Conservation (phyloP, 2,329 filamentous ascomycete species). For the Pleomassaria siparia region DNA sequence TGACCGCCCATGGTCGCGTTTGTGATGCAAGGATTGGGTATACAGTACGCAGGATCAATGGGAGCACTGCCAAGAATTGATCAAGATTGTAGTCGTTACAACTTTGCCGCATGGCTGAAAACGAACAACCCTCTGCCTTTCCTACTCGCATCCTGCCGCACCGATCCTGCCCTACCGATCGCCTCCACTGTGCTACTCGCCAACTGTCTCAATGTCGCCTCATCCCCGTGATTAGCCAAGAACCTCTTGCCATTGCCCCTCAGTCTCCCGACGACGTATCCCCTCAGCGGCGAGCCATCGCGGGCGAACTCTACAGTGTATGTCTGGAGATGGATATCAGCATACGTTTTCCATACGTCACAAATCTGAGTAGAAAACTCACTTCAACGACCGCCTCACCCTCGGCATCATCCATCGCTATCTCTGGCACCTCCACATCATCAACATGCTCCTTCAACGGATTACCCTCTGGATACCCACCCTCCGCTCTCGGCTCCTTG, state of each 20-base stretch:
- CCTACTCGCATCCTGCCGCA: constrained; percentile 36
- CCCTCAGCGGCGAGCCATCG: constrained; percentile 51
- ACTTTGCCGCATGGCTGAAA: constrained; percentile 14
- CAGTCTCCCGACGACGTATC: constrained; percentile 57
- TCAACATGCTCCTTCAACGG: constrained; percentile 48
- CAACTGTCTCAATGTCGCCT: constrained; percentile 50
- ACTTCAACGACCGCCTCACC: constrained; percentile 59
- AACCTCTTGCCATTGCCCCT: constrained; percentile 52
- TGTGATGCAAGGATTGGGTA: too few species aligned
- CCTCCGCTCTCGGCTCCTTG: constrained; percentile 43
- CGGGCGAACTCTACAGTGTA: constrained; percentile 62
- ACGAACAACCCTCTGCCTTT: constrained; percentile 33
- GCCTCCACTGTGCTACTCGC: constrained; percentile 49
- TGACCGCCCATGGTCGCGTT: too few species aligned
- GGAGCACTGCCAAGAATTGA: too few species aligned
- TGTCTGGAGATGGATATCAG: constrained; percentile 45
- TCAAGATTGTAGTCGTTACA: too few species aligned
- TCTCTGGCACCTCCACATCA: constrained; percentile 44
- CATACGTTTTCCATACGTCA: not conserved
- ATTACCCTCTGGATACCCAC: constrained; percentile 51
- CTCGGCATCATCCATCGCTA: constrained; percentile 49
- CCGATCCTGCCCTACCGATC: constrained; percentile 53
- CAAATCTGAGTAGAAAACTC: constrained; percentile 15
- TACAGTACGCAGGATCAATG: too few species aligned
- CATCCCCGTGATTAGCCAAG: constrained; percentile 59